Evolutionary conservation across 768 basidiomycete genomes (phyloP).

Genomic region (Trametes villosa): DNA sequence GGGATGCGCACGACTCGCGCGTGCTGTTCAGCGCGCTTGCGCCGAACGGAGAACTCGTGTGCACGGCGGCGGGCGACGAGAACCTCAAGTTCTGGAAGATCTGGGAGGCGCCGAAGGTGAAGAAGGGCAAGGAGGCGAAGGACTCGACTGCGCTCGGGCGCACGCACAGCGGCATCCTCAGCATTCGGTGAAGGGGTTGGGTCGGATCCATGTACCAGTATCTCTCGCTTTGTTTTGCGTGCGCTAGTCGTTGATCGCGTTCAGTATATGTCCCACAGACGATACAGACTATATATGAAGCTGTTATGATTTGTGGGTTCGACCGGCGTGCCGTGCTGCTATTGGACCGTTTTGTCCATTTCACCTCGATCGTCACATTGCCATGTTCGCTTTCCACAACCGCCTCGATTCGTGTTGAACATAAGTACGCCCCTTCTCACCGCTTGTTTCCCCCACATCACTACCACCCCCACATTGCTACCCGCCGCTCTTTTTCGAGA

Average conservation of each 20-base stretch:
- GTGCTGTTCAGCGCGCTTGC: slow-evolving; percentile 85
- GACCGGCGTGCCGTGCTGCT: background rate
- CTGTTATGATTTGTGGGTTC: background rate
- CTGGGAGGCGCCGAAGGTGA: slow-evolving; percentile 66
- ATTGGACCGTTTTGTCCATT: background rate
- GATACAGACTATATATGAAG: background rate
- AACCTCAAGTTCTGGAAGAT: slow-evolving; percentile 96
- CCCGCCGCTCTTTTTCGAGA: background rate
- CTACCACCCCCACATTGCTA: slow-evolving; percentile 8
- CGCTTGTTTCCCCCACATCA: background rate
- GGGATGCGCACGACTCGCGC: slow-evolving; percentile 91
- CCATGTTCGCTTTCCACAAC: background rate
- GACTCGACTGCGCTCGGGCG: slow-evolving; percentile 35
- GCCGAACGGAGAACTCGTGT: slow-evolving; percentile 90
- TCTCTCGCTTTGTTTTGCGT: slow-evolving; percentile 18
- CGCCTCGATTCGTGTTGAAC: background rate
- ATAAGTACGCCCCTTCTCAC: background rate
- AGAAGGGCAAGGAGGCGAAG: slow-evolving; percentile 53
- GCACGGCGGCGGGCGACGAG: slow-evolving; percentile 93
- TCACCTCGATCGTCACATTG: background rate
- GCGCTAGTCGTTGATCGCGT: slow-evolving; percentile 1
- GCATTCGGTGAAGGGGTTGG: slow-evolving; percentile 24
- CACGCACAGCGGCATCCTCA: slow-evolving; percentile 31
- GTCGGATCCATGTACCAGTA: slow-evolving; percentile 13
- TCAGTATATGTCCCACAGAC: background rate